Evolutionary conservation across 2,329 filamentous ascomycete species (phyloP).

Genomic region (Magnaporthiopsis rhizophila): DNA sequence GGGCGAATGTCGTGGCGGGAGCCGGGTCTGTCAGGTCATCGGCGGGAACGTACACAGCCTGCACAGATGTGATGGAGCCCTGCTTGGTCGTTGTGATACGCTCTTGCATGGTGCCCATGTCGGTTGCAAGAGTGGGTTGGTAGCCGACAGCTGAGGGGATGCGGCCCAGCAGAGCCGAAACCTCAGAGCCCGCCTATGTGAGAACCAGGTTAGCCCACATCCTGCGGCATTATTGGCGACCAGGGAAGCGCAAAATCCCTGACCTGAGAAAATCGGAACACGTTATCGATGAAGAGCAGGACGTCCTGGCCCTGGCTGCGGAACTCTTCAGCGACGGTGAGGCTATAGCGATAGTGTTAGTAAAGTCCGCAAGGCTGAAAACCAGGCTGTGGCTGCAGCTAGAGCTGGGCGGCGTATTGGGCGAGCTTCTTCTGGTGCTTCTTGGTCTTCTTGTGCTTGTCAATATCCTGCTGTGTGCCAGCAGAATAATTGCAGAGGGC

Average conservation of each 20-base stretch:
- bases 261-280: slow-evolving; percentile 97
- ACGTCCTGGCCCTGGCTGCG: slow-evolving; percentile 62
- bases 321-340: slow-evolving; percentile 77
- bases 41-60: slow-evolving; percentile 99
- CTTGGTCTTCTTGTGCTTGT: too few species aligned
- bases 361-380: neutral
- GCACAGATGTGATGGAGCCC: slow-evolving; percentile 99
- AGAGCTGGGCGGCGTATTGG: too few species aligned
- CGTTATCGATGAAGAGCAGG: slow-evolving; percentile 99
- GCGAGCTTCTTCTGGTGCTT: too few species aligned
- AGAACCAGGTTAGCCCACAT: too few species aligned
- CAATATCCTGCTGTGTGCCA: too few species aligned
- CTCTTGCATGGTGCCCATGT: slow-evolving; percentile 99
- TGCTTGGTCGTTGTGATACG: slow-evolving; percentile 99
- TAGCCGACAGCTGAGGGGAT: slow-evolving; percentile 99
- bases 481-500: too few species aligned
- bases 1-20: slow-evolving; percentile 97
- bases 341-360: neutral
- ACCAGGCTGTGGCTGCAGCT: too few species aligned
- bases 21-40: slow-evolving; percentile 99
- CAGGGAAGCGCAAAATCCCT: too few species aligned
- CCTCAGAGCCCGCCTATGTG: slow-evolving; percentile 74
- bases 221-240: too few species aligned
- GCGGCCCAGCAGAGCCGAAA: slow-evolving; percentile 98
- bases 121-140: slow-evolving; percentile 95